Conservation (phyloP, 805 yeast genomes). For the Schizosaccharomyces osmophilus region DNA sequence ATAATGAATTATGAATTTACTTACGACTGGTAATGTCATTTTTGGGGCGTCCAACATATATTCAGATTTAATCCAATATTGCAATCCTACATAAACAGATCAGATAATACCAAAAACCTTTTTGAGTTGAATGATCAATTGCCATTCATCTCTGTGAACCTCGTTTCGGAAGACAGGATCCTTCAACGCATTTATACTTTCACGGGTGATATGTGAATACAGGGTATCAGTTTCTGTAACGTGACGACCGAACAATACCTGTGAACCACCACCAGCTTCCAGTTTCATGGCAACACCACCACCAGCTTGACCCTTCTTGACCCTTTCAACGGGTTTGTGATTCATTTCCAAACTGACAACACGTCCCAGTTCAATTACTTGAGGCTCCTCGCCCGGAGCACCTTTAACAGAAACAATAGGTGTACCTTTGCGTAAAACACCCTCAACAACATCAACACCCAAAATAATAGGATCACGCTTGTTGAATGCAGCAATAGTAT, state of each 20-base stretch:
- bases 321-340: conserved; percentile 56
- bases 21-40: no score
- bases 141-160: conserved; percentile 90
- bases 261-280: conserved; percentile 43
- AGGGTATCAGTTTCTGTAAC: conserved; percentile 78
- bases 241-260: conserved; percentile 98
- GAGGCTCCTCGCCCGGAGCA: conserved; percentile 61
- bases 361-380: conserved; percentile 51
- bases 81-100: not conserved
- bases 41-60: no score
- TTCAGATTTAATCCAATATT: not conserved
- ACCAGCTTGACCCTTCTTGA: conserved; percentile 81
- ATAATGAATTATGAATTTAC: no score
- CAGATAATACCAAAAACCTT: conserved; percentile 63
- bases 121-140: conserved; percentile 68
- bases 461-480: conserved; percentile 97
- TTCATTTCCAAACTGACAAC: conserved; percentile 88
- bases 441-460: conserved; percentile 93
- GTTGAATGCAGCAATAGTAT: conserved; percentile 87
- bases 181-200: conserved; percentile 85
- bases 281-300: conserved; percentile 98
- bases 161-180: conserved; percentile 93
- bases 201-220: conserved; percentile 76
- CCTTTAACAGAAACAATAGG: conserved; percentile 83
- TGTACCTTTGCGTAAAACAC: conserved; percentile 70